A percentile compares a stretch with the other conserved stretches of the same genome.
These are phyloP conservation scores for Silene latifolia DNA, from an alignment of 148 eudicot species.

Conservation along the genomic window DNA sequence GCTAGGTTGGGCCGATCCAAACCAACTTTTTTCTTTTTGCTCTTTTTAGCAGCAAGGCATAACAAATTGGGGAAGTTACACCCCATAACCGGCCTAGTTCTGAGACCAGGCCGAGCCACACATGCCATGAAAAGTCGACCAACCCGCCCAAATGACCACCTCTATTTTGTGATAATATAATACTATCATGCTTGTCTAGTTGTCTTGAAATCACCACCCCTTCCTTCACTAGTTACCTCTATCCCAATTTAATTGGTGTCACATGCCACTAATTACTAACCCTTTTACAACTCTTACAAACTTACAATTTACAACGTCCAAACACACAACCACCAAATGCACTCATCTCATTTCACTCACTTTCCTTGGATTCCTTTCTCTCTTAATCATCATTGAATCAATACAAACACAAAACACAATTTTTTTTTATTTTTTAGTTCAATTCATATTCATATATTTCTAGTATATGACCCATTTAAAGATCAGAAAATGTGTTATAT, in stretches of 20 bases:
- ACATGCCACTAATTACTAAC: slow-evolving; percentile 1
- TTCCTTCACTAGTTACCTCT: background rate
- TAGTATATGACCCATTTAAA: background rate
- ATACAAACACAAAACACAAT: no score
- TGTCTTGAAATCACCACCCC: background rate
- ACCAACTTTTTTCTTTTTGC: no score
- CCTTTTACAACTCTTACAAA: background rate
- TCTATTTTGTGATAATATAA: no score
- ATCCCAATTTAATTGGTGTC: background rate
- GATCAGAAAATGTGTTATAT: slow-evolving; percentile 64
- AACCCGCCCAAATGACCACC: no score
- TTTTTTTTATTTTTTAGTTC: no score
- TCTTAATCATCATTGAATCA: background rate
- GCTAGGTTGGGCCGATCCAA: no score
- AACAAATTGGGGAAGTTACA: no score
- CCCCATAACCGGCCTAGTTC: no score
- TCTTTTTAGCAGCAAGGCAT: no score
- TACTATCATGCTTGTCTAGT: background rate
- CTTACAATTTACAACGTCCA: background rate
- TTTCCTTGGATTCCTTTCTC: background rate
- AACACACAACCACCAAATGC: slow-evolving; percentile 6
- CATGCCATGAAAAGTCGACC: no score
- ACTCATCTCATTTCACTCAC: background rate
- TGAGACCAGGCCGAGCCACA: no score
- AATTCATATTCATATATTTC: no score